Base-by-base conservation (phyloP, 768 basidiomycete species). In the Auricularia cornea region DNA sequence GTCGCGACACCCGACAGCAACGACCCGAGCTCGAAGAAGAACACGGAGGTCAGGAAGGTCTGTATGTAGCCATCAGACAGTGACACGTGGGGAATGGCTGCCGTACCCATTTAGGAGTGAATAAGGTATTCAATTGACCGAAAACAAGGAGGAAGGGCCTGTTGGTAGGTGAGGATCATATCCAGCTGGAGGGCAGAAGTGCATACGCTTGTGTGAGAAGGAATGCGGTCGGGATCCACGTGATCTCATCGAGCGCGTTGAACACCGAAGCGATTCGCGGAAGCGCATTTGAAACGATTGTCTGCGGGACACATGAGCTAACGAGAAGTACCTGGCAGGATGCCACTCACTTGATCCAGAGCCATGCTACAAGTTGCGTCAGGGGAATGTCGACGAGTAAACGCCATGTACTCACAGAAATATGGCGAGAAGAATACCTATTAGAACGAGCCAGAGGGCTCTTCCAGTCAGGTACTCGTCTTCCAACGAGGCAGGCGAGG, bases 21-120 rank as follows among this genome's bases (percentile, higher is more conserved):
- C 3, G 70, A 72, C 12, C 75, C 76, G 29, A 73, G 63, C 60
- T 76, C 75, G 60, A 75, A 77, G 62, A 76, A 64, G 67, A 71
- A 65, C n/a, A 63, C 56, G 28, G 51, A 41, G 40, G 31, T 8
- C n/a, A 65, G 29, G 35, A 65, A 59, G 20, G 38, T 32, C 30
- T 23, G n/a, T 35, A 44, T 35, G 62, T 14, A 38, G 35, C 16
- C 16, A 14, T 38, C 10, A 38, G 35, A 38, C 16, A 38, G 16
- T 38, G 3, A 14, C 3, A 38, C 16, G 35, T 38, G 16, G 16
- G 16, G 16, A 8, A 14, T 38, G 16, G 14, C 8, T 38, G 35
- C n/a, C 40, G 20, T 23, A 31, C 29, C 60, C 63, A 70, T 64
- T 77, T 77, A 3, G 72, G 72, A 3, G 72, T 65, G 41, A 66